Conservation (phyloP, 345 rosid species). For the Linum trigynum region DNA sequence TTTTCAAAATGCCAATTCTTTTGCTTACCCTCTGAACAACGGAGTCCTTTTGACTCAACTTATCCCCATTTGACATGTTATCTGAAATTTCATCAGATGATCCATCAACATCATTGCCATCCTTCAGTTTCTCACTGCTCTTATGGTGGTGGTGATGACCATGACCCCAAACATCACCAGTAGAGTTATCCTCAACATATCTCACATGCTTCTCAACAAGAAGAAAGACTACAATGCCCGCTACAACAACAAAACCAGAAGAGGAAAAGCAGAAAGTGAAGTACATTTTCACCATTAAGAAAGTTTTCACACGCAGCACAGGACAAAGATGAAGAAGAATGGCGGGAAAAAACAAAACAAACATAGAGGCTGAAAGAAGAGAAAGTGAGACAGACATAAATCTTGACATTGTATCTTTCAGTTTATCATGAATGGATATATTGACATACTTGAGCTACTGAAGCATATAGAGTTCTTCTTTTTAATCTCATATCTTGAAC, state of each 20-base stretch:
- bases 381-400: no score
- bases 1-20: background rate
- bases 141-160: conserved; percentile 67
- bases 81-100: conserved; percentile 29
- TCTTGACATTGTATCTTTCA: no score
- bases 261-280: no score
- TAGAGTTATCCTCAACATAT: conserved; percentile 68
- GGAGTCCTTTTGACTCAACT: conserved; percentile 22
- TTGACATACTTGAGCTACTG: no score
- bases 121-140: conserved; percentile 47
- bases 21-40: conserved; percentile 60
- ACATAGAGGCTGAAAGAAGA: no score
- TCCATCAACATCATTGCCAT: conserved; percentile 26
- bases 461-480: no score
- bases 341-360: no score
- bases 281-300: no score
- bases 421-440: no score
- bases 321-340: no score
- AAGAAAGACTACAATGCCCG: conserved; percentile 92
- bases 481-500: no score
- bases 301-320: no score
- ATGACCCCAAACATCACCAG: conserved; percentile 49
- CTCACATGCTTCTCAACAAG: conserved; percentile 91
- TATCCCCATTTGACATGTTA: conserved; percentile 30
- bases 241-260: conserved; percentile 29